Evolutionary conservation across 2,329 filamentous ascomycete species (phyloP).

Genomic region (Ascochyta fabae): DNA sequence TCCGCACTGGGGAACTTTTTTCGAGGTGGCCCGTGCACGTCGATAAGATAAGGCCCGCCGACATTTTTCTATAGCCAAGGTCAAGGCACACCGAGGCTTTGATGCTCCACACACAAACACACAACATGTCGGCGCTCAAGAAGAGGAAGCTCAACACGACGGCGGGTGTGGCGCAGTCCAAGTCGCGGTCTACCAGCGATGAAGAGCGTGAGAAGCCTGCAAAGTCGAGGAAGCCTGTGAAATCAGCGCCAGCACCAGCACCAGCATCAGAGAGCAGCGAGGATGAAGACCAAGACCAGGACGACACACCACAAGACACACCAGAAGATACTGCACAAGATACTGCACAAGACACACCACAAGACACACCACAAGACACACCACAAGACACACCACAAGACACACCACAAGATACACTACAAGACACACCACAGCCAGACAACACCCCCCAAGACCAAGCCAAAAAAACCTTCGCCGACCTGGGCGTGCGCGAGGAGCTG

Average conservation of each 20-base stretch:
- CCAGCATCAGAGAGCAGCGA: conserved; percentile 30
- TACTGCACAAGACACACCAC: neutral
- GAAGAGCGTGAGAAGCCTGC: conserved; percentile 11
- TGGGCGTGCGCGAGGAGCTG: conserved; percentile 83
- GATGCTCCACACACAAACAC: conserved; percentile 1
- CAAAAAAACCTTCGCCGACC: conserved; percentile 70
- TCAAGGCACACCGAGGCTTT: conserved; percentile 1
- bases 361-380: no score
- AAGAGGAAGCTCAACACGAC: conserved; percentile 50
- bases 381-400: neutral
- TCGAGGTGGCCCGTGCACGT: conserved; percentile 18
- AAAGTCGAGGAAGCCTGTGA: conserved; percentile 20
- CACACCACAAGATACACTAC: no score
- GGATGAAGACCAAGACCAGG: conserved; percentile 29
- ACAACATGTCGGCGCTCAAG: conserved; percentile 50
- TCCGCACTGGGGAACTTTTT: conserved; percentile 23
- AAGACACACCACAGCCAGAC: neutral
- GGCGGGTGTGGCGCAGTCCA: conserved; percentile 9
- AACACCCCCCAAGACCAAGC: conserved; percentile 36
- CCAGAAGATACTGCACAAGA: neutral
- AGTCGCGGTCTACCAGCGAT: conserved; percentile 10
- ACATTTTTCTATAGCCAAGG: neutral
- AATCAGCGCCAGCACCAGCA: no score
- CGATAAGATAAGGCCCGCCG: conserved; percentile 24
- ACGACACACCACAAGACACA: neutral